phyloP scores from a whole-genome alignment of 192 early-diverging fungal species.

The Entophlyctis helioformis region DNA sequence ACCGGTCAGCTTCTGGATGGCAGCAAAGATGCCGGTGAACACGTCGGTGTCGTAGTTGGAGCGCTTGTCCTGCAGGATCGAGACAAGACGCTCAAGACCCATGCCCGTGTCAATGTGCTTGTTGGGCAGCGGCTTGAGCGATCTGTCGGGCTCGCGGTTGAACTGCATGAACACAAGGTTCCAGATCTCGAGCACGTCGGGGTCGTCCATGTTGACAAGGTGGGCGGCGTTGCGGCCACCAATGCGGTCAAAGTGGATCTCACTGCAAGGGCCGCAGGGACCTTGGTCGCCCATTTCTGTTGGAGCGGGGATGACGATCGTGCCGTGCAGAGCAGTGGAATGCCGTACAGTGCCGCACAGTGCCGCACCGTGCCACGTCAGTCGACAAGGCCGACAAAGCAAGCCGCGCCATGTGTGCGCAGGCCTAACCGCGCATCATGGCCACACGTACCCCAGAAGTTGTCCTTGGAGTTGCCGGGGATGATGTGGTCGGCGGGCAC shows the following conservation, averaged over 20 bases:
- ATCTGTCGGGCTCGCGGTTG: slow-evolving; percentile 88
- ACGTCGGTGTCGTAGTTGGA: slow-evolving; percentile 99
- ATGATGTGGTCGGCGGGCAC: slow-evolving; percentile 70
- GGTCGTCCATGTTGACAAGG: slow-evolving; percentile 95
- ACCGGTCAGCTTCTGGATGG: slow-evolving; percentile 79
- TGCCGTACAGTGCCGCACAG: no score
- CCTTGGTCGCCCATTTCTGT: slow-evolving; percentile 94
- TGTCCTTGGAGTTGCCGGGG: slow-evolving; percentile 84
- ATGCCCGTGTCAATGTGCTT: slow-evolving; percentile 98
- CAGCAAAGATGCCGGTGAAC: slow-evolving; percentile 68
- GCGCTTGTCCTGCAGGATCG: slow-evolving; percentile 81
- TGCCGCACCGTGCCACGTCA: no score
- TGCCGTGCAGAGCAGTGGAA: no score
- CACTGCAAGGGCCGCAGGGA: slow-evolving; percentile 95
- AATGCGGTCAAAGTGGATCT: slow-evolving; percentile 97
- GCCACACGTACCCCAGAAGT: slow-evolving; percentile 86
- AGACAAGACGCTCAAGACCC: slow-evolving; percentile 92
- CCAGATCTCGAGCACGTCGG: slow-evolving; percentile 97
- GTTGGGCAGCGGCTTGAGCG: slow-evolving; percentile 76
- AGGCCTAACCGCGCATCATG: no score
- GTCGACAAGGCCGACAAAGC: no score
- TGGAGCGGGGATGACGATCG: no score
- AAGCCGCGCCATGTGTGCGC: no score
- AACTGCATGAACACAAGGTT: slow-evolving; percentile 99
- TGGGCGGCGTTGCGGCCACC: slow-evolving; percentile 79